Conservation (phyloP, 2,329 filamentous ascomycete species). For the Fusarium sp. region DNA sequence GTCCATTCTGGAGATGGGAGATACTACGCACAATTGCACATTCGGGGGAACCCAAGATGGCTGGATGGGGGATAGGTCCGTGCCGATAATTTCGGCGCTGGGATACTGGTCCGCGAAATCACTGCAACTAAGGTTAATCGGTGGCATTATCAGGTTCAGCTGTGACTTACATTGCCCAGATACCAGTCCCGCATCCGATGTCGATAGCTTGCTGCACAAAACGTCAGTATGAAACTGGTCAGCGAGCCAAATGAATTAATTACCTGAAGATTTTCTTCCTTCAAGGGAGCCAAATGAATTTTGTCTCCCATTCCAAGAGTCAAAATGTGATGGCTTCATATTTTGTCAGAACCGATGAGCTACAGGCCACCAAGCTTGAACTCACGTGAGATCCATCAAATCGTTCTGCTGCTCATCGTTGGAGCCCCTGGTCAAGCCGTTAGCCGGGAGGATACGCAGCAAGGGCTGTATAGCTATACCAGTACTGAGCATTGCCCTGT, state of each 20-base stretch:
- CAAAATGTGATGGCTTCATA: slow-evolving; percentile 43
- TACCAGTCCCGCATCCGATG: slow-evolving; percentile 69
- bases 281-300: slow-evolving; percentile 35
- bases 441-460: too few relatives aligned
- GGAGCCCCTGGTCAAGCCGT: slow-evolving; percentile 44
- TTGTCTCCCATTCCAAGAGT: slow-evolving; percentile 42
- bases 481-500: slow-evolving; percentile 46
- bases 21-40: slow-evolving; percentile 57
- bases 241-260: background rate
- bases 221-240: slow-evolving; percentile 6
- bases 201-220: slow-evolving; percentile 54
- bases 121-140: slow-evolving; percentile 51
- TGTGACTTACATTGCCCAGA: slow-evolving; percentile 61
- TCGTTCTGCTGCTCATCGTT: slow-evolving; percentile 43
- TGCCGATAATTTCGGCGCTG: slow-evolving; percentile 61
- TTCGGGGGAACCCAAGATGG: slow-evolving; percentile 53
- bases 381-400: slow-evolving; percentile 43
- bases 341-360: too few relatives aligned
- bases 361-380: too few relatives aligned
- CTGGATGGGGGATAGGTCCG: slow-evolving; percentile 62
- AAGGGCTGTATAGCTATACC: slow-evolving; percentile 12
- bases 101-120: slow-evolving; percentile 62
- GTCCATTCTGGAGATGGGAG: accelerated
- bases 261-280: slow-evolving; percentile 47
- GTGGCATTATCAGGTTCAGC: too few relatives aligned